Conservation (phyloP, 176 grass and related monocot genomes). For the Bonia amplexicaulis region DNA sequence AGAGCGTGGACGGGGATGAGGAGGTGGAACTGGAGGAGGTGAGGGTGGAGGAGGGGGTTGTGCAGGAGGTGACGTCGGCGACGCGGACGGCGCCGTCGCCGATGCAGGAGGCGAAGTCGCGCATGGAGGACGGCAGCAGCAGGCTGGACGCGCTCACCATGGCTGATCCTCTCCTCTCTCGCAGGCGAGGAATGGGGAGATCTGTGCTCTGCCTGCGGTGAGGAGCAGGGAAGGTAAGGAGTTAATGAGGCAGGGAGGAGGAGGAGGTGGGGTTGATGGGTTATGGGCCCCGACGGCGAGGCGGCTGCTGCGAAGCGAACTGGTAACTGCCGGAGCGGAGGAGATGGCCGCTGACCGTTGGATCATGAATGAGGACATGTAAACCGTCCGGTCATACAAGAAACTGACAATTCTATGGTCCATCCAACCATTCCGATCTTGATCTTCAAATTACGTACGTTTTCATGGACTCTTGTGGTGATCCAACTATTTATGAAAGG, state of each 20-base stretch:
- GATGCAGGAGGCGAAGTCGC: slow-evolving; percentile 82
- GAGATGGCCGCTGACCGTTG: background rate
- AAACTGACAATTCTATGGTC: background rate
- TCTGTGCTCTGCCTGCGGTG: background rate
- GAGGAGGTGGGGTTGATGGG: background rate
- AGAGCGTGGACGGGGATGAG: slow-evolving; percentile 9
- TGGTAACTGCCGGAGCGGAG: slow-evolving; percentile 23
- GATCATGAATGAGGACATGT: background rate
- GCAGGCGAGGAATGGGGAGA: background rate
- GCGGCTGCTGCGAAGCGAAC: background rate
- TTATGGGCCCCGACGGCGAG: background rate
- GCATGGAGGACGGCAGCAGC: slow-evolving; percentile 52
- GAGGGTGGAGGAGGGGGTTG: slow-evolving; percentile 37
- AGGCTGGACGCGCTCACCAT: slow-evolving; percentile 68
- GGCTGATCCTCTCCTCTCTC: background rate
- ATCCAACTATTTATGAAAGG: no score
- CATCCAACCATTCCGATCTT: no score
- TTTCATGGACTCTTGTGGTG: no score
- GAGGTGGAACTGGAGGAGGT: background rate
- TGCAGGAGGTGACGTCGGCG: slow-evolving; percentile 43
- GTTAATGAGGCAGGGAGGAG: background rate
- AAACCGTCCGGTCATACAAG: background rate
- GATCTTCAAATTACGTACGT: no score
- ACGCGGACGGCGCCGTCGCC: slow-evolving; percentile 60
- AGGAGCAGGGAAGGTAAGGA: background rate